These are phyloP conservation scores for Dactylonectria estremocensis DNA, from an alignment of 2,329 filamentous ascomycete genomes.

Conservation along the genomic window DNA sequence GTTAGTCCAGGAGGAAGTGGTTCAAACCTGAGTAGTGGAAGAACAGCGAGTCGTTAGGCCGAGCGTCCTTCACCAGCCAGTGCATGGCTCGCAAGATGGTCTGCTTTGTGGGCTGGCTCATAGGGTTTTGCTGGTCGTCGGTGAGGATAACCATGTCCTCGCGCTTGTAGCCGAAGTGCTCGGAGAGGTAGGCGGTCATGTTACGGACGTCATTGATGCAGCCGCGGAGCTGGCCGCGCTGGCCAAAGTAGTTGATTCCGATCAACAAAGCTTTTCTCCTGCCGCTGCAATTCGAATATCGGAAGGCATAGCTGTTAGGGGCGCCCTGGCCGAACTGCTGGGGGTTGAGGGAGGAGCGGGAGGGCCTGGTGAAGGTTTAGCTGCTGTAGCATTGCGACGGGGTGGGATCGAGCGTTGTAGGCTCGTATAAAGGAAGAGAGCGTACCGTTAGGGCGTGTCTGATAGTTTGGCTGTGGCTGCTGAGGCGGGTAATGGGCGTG, in stretches of 20 bases:
- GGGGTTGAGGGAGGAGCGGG: conserved; percentile 75
- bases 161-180: conserved; percentile 91
- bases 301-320: conserved; percentile 86
- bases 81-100: conserved; percentile 98
- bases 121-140: conserved; percentile 96
- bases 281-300: conserved; percentile 93
- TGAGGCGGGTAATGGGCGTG: conserved; percentile 52
- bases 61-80: conserved; percentile 95
- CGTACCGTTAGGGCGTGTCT: conserved; percentile 60
- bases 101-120: conserved; percentile 96
- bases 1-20: not conserved
- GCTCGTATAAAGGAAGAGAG: conserved; percentile 3
- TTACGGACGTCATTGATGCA: conserved; percentile 99
- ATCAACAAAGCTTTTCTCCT: conserved; percentile 91
- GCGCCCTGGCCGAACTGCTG: conserved; percentile 87
- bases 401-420: not conserved
- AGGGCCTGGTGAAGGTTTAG: conserved; percentile 61
- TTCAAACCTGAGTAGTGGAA: conserved; percentile 93
- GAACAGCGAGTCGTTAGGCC: conserved; percentile 93
- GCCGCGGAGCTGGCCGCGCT: conserved; percentile 89
- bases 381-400: conserved; percentile 7
- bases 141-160: conserved; percentile 98
- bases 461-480: conserved; percentile 64
- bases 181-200: conserved; percentile 92
- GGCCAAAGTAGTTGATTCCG: conserved; percentile 97